Percentiles rank a stretch among this genome's conserved stretches.
Conservation (phyloP, 164 flowering plant species). For the Protea cynaroides region DNA sequence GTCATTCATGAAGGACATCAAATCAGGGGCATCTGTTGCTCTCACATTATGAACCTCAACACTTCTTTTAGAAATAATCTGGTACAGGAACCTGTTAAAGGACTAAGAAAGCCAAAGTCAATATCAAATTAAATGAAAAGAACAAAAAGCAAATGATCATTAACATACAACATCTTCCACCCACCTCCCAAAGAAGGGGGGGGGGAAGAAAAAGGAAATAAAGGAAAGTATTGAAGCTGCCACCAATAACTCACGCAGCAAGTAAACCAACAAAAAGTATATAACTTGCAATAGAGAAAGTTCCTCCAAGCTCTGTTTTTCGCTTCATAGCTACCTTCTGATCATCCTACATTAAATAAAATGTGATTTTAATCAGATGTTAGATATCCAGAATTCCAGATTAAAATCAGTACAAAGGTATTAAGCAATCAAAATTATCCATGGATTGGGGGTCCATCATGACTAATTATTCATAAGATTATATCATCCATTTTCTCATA, state of each 20-base stretch:
- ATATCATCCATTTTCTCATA: no score
- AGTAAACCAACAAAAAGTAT: constrained; percentile 81
- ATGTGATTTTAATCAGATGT: neutral
- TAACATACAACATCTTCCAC: no score
- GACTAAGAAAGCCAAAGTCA: constrained; percentile 23
- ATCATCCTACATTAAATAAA: constrained; percentile 53
- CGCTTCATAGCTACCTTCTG: constrained; percentile 70
- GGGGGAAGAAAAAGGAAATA: constrained; percentile 1
- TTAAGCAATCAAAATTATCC: neutral
- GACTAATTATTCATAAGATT: no score
- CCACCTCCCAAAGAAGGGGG: neutral
- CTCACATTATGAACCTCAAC: constrained; percentile 79
- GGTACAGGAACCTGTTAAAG: constrained; percentile 79
- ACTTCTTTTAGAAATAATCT: constrained; percentile 63
- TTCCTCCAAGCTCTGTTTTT: constrained; percentile 96
- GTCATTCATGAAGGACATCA: constrained; percentile 64
- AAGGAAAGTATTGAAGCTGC: neutral
- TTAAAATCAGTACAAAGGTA: neutral
- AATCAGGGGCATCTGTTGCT: constrained; percentile 79
- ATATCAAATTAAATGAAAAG: constrained; percentile 9
- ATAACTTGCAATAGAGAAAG: constrained; percentile 84
- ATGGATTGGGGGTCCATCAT: neutral
- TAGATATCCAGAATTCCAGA: neutral
- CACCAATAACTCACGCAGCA: constrained; percentile 69
- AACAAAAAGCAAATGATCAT: neutral